Evolutionary conservation across 352 stramenopile genomes (phyloP).

Genomic region (Albugo candida): DNA sequence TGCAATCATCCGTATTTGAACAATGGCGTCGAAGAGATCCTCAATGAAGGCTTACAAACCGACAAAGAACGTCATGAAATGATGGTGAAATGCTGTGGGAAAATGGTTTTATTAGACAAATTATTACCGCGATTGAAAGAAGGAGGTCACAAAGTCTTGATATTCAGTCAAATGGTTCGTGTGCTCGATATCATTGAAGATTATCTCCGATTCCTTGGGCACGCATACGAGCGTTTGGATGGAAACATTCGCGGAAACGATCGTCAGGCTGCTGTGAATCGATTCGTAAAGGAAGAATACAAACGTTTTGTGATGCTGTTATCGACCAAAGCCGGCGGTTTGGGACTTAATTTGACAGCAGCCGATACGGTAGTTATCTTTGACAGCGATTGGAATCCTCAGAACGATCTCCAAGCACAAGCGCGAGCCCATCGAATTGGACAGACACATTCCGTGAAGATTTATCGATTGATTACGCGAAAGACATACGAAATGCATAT

Average conservation of each 20-base stretch:
- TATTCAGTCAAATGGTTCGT: slow-evolving; percentile 98
- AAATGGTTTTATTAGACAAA: slow-evolving; percentile 99
- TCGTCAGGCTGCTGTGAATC: slow-evolving; percentile 66
- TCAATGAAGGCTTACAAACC: slow-evolving; percentile 58
- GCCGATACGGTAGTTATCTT: slow-evolving; percentile 97
- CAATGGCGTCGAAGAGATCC: slow-evolving; percentile 79
- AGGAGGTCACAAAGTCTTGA: slow-evolving; percentile 94
- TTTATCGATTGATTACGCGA: slow-evolving; percentile 75
- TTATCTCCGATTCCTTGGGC: slow-evolving; percentile 85
- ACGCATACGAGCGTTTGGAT: slow-evolving; percentile 95
- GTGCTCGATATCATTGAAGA: slow-evolving; percentile 99
- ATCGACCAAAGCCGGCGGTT: slow-evolving; percentile 92
- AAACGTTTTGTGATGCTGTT: slow-evolving; percentile 96
- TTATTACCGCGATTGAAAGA: slow-evolving; percentile 92
- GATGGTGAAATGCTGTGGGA: slow-evolving; percentile 96
- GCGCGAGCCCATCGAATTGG: slow-evolving; percentile 82
- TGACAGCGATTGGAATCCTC: slow-evolving; percentile 96
- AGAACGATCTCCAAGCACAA: slow-evolving; percentile 92
- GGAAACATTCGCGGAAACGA: slow-evolving; percentile 88
- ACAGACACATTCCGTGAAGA: slow-evolving; percentile 80
- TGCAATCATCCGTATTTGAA: slow-evolving; percentile 87
- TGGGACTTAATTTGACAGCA: slow-evolving; percentile 82
- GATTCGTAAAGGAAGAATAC: slow-evolving; percentile 81
- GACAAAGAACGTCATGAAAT: slow-evolving; percentile 76
- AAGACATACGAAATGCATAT: slow-evolving; percentile 93